A percentile compares a stretch with the other conserved stretches of the same genome.
Conservation (phyloP, 2,329 filamentous ascomycete species). For the Plenodomus biglobosus region DNA sequence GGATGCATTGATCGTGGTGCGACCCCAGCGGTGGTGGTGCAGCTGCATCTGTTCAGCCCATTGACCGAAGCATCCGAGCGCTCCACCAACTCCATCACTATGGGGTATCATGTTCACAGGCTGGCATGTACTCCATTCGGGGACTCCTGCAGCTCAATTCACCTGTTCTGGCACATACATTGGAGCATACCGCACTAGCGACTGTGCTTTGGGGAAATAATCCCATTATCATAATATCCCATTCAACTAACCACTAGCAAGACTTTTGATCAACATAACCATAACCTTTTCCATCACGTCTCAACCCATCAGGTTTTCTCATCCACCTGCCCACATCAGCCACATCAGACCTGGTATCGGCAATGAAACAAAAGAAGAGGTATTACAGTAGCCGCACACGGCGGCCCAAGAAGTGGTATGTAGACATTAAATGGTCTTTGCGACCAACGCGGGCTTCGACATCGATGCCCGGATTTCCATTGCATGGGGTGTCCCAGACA, state of each 20-base stretch:
- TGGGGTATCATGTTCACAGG: not conserved
- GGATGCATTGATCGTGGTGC: not conserved
- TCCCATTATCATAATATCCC: slow-evolving; percentile 6
- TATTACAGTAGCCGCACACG: slow-evolving; percentile 23
- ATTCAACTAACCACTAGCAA: slow-evolving; percentile 7
- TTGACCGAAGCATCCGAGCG: not conserved
- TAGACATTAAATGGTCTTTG: slow-evolving; percentile 40
- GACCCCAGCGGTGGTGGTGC: not conserved
- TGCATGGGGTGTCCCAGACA: slow-evolving; percentile 6
- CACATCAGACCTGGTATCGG: slow-evolving; percentile 22
- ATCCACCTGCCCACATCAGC: slow-evolving; percentile 9
- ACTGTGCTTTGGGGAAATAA: not conserved
- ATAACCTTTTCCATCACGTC: slow-evolving; percentile 4
- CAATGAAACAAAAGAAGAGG: slow-evolving; percentile 24
- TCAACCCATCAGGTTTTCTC: slow-evolving; percentile 1
- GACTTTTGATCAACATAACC: slow-evolving; percentile 18
- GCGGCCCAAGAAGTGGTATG: slow-evolving; percentile 27
- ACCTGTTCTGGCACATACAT: not conserved
- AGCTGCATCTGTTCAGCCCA: not conserved
- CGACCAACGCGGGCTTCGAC: slow-evolving; percentile 28
- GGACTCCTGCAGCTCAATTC: too few species aligned
- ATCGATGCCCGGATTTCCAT: slow-evolving; percentile 28
- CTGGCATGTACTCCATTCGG: too few species aligned
- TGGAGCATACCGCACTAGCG: not conserved
- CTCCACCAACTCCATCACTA: not conserved